phyloP scores from a whole-genome alignment of 345 rosid species.

The Aquilaria malaccensis region DNA sequence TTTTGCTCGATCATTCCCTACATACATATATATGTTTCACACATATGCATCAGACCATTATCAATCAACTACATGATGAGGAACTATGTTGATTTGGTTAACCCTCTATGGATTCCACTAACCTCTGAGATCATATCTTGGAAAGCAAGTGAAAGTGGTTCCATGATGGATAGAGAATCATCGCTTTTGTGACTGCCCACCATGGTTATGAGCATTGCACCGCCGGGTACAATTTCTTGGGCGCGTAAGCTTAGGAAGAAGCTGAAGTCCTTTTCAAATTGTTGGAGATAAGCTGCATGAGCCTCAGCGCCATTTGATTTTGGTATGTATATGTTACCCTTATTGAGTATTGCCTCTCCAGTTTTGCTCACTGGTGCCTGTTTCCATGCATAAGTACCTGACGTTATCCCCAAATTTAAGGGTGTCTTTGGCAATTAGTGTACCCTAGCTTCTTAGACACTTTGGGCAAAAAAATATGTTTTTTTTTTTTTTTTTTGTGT shows the following conservation, averaged over 20 bases:
- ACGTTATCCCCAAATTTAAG: background rate
- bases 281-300: conserved; percentile 29
- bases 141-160: conserved; percentile 22
- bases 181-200: conserved; percentile 24
- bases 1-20: conserved; percentile 35
- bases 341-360: conserved; percentile 12
- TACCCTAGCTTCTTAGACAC: no score
- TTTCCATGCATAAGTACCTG: background rate
- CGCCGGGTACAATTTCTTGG: conserved; percentile 32
- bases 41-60: background rate
- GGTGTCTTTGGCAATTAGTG: no score
- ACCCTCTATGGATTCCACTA: background rate
- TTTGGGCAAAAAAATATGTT: no score
- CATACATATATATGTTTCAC: background rate
- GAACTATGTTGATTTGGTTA: no score
- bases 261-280: conserved; percentile 40
- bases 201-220: conserved; percentile 34
- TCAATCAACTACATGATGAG: background rate
- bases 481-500: no score
- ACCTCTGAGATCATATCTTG: conserved; percentile 31
- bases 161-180: conserved; percentile 21
- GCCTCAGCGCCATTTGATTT: conserved; percentile 28
- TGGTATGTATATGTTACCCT: conserved; percentile 18
- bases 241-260: conserved; percentile 31
- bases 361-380: conserved; percentile 21